Percentiles rank a stretch among this genome's conserved stretches.
Evolutionary conservation across 2,329 filamentous ascomycete genomes (phyloP).

Genomic region (Colletotrichum theobromicola): DNA sequence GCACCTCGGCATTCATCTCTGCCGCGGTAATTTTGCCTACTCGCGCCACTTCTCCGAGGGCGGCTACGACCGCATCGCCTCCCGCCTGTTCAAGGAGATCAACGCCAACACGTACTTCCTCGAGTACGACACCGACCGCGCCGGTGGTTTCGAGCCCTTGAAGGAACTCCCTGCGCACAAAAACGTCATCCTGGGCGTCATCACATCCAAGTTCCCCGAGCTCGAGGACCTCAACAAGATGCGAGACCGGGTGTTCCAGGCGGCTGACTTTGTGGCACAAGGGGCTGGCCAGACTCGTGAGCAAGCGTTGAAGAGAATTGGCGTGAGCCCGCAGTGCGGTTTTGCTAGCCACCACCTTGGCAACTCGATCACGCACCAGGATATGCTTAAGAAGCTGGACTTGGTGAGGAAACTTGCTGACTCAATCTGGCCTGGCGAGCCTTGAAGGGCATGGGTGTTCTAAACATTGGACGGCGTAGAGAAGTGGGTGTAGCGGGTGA

Average conservation of each 20-base stretch:
- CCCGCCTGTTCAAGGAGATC: conserved; percentile 63
- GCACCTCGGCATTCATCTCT: conserved; percentile 75
- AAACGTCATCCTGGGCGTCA: conserved; percentile 66
- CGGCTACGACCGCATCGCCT: conserved; percentile 66
- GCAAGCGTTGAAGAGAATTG: conserved; percentile 68
- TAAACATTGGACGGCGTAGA: background rate
- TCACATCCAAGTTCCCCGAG: conserved; percentile 65
- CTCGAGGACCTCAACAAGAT: conserved; percentile 62
- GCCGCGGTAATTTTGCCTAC: conserved; percentile 65
- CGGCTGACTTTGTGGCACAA: conserved; percentile 69
- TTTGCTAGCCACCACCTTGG: conserved; percentile 59
- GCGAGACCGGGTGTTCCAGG: conserved; percentile 58
- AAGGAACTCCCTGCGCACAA: conserved; percentile 63
- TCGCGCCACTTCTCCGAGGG: conserved; percentile 69
- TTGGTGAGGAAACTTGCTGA: conserved; percentile 15
- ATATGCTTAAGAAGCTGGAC: conserved; percentile 15
- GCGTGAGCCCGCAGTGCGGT: conserved; percentile 73
- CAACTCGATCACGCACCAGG: conserved; percentile 14
- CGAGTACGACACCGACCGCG: conserved; percentile 63
- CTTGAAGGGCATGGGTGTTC: background rate
- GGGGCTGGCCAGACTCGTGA: conserved; percentile 66
- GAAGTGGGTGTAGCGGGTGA: background rate
- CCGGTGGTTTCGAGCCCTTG: conserved; percentile 67
- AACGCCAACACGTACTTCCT: conserved; percentile 68
- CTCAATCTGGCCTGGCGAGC: conserved; percentile 19